Percentiles rank a stretch among this genome's conserved stretches.
Conservation (phyloP, 2,329 filamentous ascomycete species). For the Alternaria sp. region DNA sequence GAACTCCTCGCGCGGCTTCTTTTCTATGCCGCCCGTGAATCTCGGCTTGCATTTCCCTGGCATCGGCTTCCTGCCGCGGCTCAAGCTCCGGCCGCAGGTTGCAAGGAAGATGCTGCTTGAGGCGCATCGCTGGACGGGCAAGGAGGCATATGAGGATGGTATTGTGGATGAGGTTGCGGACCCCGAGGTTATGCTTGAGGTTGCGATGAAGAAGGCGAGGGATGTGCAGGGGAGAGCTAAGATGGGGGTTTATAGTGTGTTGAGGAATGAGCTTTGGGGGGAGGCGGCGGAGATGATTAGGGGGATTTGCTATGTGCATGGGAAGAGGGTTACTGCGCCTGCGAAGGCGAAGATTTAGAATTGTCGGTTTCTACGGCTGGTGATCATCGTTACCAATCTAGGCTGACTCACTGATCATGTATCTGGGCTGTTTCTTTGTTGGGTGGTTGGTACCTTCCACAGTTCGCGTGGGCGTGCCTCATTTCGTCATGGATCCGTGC, state of each 20-base stretch:
- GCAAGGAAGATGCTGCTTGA: conserved; percentile 63
- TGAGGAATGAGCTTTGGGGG: conserved; percentile 61
- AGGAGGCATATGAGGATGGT: conserved; percentile 58
- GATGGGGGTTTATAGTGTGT: conserved; percentile 59
- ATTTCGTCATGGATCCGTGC: background rate
- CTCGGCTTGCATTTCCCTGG: conserved; percentile 63
- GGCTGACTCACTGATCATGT: background rate
- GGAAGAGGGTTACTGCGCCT: conserved; percentile 50
- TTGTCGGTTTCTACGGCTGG: background rate
- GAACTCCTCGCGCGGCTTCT: conserved; percentile 42
- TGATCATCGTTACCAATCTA: background rate
- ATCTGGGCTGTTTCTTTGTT: background rate
- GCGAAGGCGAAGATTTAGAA: conserved; percentile 57
- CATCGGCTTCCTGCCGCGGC: conserved; percentile 59
- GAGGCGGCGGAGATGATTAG: conserved; percentile 60
- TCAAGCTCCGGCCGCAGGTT: conserved; percentile 60
- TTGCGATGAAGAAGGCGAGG: conserved; percentile 55
- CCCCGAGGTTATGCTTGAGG: conserved; percentile 55
- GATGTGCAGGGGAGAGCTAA: conserved; percentile 52
- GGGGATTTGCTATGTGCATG: conserved; percentile 62
- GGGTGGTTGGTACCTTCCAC: background rate
- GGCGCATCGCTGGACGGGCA: conserved; percentile 61
- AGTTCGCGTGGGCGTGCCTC: background rate
- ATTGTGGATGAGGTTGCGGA: conserved; percentile 61
- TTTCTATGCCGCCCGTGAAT: conserved; percentile 58